Base-by-base conservation (phyloP, 2,329 filamentous ascomycete genomes). In the Aureobasidium lini region DNA sequence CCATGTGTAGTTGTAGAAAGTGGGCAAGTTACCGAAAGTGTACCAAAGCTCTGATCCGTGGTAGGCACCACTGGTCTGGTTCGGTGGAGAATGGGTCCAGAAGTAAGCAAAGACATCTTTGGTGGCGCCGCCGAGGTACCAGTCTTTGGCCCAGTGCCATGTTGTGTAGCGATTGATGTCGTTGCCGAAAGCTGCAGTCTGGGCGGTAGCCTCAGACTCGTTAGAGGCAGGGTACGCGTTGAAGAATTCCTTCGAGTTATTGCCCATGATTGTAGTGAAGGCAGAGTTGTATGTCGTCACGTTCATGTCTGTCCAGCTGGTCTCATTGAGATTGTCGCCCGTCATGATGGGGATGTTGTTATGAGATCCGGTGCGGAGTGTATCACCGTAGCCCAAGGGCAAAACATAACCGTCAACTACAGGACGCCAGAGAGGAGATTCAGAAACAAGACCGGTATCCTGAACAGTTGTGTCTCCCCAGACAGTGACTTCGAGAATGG, bases 51-150 rank as follows among this genome's bases (percentile, higher is more conserved):
- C 23, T 23, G 70, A 70, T 63, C 68, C 65, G 58, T 75, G 72
- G 63, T 68, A 72, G 7, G 73, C 72, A 7, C 73, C 73, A 56
- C 64, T 62, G 46, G 52, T 34, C 59, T 74, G 72, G 6, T 70
- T 68, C 0, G 72, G 72, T 0, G 70, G 72, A 3, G 72, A 72
- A 50, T 73, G 72, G 49, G 64, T 66, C 69, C 70, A 74, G 63
- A 68, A 69, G 61, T 73, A 74, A 3, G 69, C 73, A 61, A 70
- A 74, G 57, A 73, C 66, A 2, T 67, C 61, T 31, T 53, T 62
- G 40, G 47, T 49, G 34, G 57, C 39, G 15, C 50, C 56, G 9
- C 57, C 62, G 7, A 59, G 46, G 34, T 13, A 36, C 67, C 68
- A 70, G 50, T 63, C 59, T 1, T 53, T 44, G 4, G 64, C 61